These are phyloP conservation scores for Cyclocybe cylindracea DNA, from an alignment of 768 basidiomycete species.

Conservation along the genomic window DNA sequence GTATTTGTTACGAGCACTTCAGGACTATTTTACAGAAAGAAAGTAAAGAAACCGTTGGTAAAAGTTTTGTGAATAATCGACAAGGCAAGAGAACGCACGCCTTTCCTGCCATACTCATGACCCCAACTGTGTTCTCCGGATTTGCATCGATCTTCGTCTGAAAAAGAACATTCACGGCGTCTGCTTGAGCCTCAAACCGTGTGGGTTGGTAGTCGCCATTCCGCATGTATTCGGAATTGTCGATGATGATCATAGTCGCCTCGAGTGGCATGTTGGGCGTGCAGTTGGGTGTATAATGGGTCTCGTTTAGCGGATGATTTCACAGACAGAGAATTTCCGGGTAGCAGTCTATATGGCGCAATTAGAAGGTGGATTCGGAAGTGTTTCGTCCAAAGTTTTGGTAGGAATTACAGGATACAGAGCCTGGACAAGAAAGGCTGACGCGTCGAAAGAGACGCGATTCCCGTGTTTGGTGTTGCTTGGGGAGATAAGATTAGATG, in stretches of 20 bases:
- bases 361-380: too few species aligned
- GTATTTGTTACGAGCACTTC: conserved; percentile 97
- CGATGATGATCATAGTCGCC: conserved; percentile 96
- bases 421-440: too few species aligned
- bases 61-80: background rate
- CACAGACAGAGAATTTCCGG: too few species aligned
- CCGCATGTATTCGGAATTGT: conserved; percentile 98
- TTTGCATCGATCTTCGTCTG: conserved; percentile 94
- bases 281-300: background rate
- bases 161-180: conserved; percentile 89
- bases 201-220: conserved; percentile 90
- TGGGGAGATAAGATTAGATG: too few species aligned
- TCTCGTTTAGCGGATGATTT: too few species aligned
- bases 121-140: conserved; percentile 95
- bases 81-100: conserved; percentile 52
- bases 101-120: conserved; percentile 99
- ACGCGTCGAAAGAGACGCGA: too few species aligned
- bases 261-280: conserved; percentile 83
- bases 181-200: conserved; percentile 87
- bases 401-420: too few species aligned
- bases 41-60: background rate
- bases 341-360: too few species aligned
- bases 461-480: too few species aligned
- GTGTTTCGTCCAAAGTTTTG: too few species aligned
- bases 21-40: conserved; percentile 51